phyloP scores from a whole-genome alignment of 2,329 filamentous ascomycete genomes.

The Aspergillus jensenii region DNA sequence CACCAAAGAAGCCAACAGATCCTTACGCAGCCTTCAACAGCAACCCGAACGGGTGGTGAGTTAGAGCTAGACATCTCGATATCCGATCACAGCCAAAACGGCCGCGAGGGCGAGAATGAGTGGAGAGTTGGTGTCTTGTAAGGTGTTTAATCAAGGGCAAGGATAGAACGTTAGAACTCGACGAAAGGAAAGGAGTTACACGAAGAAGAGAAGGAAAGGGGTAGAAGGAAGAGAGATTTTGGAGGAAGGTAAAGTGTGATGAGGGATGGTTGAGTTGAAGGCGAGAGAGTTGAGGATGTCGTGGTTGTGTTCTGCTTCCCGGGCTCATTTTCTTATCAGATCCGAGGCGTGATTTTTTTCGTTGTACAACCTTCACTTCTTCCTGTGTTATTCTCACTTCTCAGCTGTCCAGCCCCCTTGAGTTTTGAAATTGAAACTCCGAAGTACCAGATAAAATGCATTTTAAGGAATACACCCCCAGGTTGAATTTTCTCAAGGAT shows the following conservation, averaged over 20 bases:
- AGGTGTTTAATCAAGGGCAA: not conserved
- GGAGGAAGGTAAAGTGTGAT: not conserved
- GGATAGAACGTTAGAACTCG: not conserved
- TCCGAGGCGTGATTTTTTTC: not conserved
- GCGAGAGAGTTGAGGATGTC: conserved; percentile 8
- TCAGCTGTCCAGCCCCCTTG: not conserved
- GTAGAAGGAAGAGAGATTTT: not conserved
- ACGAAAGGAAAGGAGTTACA: not conserved
- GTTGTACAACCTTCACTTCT: not conserved
- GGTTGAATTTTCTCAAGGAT: conserved; percentile 38
- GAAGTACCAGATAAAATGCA: conserved; percentile 15
- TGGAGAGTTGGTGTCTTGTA: not conserved
- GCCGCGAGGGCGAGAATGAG: not conserved
- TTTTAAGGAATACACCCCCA: conserved; percentile 24
- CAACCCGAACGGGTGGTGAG: conserved; percentile 60
- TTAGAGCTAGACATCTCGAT: conserved; percentile 11
- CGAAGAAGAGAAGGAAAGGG: not conserved
- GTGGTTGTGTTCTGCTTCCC: conserved; percentile 5
- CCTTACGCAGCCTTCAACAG: conserved; percentile 82
- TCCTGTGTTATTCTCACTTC: not conserved
- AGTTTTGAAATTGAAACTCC: not conserved
- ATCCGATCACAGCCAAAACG: not conserved
- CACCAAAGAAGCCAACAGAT: not conserved
- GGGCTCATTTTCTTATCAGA: conserved; percentile 8
- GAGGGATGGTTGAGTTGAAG: conserved; percentile 1